Conservation (phyloP, 352 stramenopile species). For the Albugo candida region DNA sequence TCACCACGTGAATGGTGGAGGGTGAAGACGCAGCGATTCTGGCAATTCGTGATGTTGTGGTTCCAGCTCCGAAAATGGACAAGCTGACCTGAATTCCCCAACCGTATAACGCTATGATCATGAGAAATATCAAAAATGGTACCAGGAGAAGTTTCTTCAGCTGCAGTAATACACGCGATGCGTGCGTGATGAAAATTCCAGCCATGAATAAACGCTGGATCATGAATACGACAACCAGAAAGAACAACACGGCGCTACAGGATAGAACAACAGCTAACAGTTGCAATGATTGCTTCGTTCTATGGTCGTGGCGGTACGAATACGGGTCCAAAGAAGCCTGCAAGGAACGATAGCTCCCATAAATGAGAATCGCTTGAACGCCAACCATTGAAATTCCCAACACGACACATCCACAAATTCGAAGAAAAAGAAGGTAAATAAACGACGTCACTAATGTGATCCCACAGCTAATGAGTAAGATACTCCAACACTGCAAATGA, state of each 20-base stretch:
- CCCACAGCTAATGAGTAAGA: constrained; percentile 34
- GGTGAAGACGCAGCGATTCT: constrained; percentile 26
- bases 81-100: constrained; percentile 57
- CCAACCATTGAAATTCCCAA: constrained; percentile 40
- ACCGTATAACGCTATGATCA: constrained; percentile 47
- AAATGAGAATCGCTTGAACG: constrained; percentile 40
- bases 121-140: constrained; percentile 39
- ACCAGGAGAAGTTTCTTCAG: constrained; percentile 45
- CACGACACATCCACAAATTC: constrained; percentile 52
- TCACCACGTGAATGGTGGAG: constrained; percentile 29
- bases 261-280: constrained; percentile 30
- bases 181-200: constrained; percentile 59
- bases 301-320: constrained; percentile 32
- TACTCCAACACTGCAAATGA: constrained; percentile 33
- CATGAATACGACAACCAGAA: constrained; percentile 37
- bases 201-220: constrained; percentile 43
- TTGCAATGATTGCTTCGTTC: constrained; percentile 49
- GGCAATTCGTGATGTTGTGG: constrained; percentile 33
- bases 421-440: constrained; percentile 45
- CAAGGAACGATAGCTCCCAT: constrained; percentile 38
- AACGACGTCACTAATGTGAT: constrained; percentile 32
- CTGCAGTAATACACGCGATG: constrained; percentile 36
- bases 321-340: constrained; percentile 23
- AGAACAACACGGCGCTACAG: constrained; percentile 41
- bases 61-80: constrained; percentile 49